Conservation (phyloP, 225 moss, liverwort and hornwort species). For the Sphagnum contortum region DNA sequence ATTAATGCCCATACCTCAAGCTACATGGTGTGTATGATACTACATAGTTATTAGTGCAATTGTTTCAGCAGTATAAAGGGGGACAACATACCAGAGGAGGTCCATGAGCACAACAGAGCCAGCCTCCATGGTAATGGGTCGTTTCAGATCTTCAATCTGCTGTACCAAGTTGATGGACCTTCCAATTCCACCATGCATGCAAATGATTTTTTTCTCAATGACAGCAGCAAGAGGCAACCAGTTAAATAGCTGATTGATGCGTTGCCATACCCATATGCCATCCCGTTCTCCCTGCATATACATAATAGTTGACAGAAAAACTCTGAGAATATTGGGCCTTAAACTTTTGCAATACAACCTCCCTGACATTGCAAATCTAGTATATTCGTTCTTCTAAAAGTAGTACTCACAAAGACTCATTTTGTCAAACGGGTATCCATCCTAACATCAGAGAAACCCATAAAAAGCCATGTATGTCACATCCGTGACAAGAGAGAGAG, state of each 20-base stretch:
- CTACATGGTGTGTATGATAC: not conserved
- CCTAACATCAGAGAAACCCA: not conserved
- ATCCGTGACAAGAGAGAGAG: not conserved
- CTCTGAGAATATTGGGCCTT: no score
- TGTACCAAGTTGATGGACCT: slow-evolving; percentile 86
- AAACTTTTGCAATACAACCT: no score
- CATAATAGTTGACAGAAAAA: no score
- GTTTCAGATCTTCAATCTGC: slow-evolving; percentile 89
- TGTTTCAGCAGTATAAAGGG: not conserved
- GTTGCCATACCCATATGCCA: slow-evolving; percentile 97
- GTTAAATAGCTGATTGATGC: slow-evolving; percentile 90
- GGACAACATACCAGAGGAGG: slow-evolving; percentile 59
- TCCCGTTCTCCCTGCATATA: slow-evolving; percentile 76
- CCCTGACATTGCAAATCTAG: no score
- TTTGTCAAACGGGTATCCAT: no score
- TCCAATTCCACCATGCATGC: slow-evolving; percentile 99
- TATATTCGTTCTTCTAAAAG: no score
- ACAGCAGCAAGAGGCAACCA: slow-evolving; percentile 94
- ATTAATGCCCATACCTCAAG: no score
- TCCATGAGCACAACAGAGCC: slow-evolving; percentile 99
- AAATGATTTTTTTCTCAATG: slow-evolving; percentile 96
- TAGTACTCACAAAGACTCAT: no score
- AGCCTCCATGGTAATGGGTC: slow-evolving; percentile 96
- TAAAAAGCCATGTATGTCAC: not conserved
- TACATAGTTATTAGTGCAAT: no score